phyloP scores from a whole-genome alignment of 2,329 filamentous ascomycete species.

The Alternaria viburni region DNA sequence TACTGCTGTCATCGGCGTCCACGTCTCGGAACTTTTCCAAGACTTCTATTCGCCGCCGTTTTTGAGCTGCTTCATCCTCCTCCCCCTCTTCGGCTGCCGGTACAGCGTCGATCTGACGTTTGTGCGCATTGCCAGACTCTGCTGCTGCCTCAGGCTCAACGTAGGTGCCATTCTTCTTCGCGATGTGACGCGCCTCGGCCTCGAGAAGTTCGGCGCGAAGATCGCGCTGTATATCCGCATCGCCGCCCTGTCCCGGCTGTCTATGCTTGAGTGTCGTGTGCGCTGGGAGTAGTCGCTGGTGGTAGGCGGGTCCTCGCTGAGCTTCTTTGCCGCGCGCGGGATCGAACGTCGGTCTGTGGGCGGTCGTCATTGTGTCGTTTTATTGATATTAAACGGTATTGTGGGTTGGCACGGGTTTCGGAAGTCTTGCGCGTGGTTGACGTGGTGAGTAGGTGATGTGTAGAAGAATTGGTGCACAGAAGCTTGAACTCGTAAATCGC shows the following conservation, averaged over 20 bases:
- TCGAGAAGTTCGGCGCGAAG: constrained; percentile 87
- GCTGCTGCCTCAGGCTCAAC: constrained; percentile 55
- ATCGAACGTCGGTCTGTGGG: constrained; percentile 91
- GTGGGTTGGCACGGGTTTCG: constrained; percentile 23
- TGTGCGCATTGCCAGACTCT: constrained; percentile 57
- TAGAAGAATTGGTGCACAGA: constrained; percentile 7
- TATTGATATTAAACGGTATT: background rate
- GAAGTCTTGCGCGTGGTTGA: constrained; percentile 36
- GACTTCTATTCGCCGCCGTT: constrained; percentile 74
- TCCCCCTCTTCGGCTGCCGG: constrained; percentile 54
- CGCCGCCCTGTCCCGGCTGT: constrained; percentile 87
- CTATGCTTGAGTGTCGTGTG: constrained; percentile 86
- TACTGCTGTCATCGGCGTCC: constrained; percentile 74
- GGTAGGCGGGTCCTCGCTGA: constrained; percentile 89
- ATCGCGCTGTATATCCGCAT: constrained; percentile 76
- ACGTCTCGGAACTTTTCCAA: constrained; percentile 87
- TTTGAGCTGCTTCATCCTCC: constrained; percentile 76
- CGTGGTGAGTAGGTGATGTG: constrained; percentile 10
- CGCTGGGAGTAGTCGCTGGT: constrained; percentile 92
- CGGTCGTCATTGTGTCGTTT: constrained; percentile 55
- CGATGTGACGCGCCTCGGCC: constrained; percentile 85
- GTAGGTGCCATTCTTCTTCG: constrained; percentile 75
- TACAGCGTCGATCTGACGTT: constrained; percentile 68
- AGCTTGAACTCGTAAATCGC: constrained; percentile 16
- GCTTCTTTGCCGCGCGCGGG: constrained; percentile 96